A percentile compares a stretch with the other conserved stretches of the same genome.
phyloP scores from a whole-genome alignment of 169 alveolate genomes.

The Plasmodium berghei region DNA sequence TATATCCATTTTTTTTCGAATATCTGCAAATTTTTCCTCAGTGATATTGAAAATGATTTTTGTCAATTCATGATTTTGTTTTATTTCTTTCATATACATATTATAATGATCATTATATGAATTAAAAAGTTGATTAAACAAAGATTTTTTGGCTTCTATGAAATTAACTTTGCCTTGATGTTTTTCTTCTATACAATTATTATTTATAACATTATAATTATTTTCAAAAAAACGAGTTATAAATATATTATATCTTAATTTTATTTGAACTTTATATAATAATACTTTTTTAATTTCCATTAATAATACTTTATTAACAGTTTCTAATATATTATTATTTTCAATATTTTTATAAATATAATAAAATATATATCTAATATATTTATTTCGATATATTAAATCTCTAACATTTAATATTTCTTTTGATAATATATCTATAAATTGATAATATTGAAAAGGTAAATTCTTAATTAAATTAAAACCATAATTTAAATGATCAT shows the following conservation, averaged over 20 bases:
- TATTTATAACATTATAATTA: neutral
- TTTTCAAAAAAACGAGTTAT: constrained; percentile 62
- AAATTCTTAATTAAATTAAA: constrained; percentile 1
- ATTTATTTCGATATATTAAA: constrained; percentile 57
- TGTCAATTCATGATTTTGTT: neutral
- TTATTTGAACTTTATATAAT: constrained; percentile 46
- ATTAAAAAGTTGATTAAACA: constrained; percentile 15
- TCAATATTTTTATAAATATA: constrained; percentile 31
- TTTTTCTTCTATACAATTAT: constrained; percentile 5
- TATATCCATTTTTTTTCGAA: constrained; percentile 6
- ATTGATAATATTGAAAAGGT: constrained; percentile 42
- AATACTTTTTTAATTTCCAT: constrained; percentile 39
- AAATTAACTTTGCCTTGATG: constrained; percentile 7
- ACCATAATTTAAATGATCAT: neutral
- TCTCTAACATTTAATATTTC: constrained; percentile 66
- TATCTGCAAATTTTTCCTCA: constrained; percentile 10
- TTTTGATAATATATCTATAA: constrained; percentile 29
- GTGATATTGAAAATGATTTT: constrained; percentile 7
- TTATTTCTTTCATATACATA: neutral
- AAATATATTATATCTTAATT: constrained; percentile 39
- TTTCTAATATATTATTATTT: neutral
- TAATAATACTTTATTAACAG: constrained; percentile 17
- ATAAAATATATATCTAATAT: constrained; percentile 62
- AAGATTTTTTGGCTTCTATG: constrained; percentile 23
- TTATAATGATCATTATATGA: constrained; percentile 10